phyloP scores from a whole-genome alignment of 768 basidiomycete genomes.

The Lentinula sp. region DNA sequence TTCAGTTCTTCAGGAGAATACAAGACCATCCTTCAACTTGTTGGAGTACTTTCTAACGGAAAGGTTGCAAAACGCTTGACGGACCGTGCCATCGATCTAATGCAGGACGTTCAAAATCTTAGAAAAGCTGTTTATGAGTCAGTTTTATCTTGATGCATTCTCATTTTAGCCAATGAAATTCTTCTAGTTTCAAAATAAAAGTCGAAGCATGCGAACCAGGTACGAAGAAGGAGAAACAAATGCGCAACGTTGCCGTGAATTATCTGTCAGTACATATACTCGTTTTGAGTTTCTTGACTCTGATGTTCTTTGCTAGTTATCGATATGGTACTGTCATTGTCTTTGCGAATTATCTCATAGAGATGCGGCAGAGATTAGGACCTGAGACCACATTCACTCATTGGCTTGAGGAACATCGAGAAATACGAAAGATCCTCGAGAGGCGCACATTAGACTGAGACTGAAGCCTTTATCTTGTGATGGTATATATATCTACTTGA shows the following conservation, averaged over 20 bases:
- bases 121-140: constrained; percentile 94
- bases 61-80: constrained; percentile 89
- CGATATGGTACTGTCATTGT: constrained; percentile 91
- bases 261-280: constrained; percentile 56
- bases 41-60: constrained; percentile 86
- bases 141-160: constrained; percentile 20
- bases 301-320: constrained; percentile 39
- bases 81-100: constrained; percentile 83
- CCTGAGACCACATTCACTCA: constrained; percentile 58
- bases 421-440: constrained; percentile 71
- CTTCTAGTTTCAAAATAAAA: constrained; percentile 81
- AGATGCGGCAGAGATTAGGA: constrained; percentile 35
- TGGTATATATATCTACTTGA: too few relatives aligned
- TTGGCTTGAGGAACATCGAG: constrained; percentile 80
- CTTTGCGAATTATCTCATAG: constrained; percentile 92
- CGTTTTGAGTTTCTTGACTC: background rate
- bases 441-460: constrained; percentile 61
- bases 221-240: constrained; percentile 67
- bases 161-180: background rate
- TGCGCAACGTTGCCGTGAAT: constrained; percentile 76
- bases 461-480: too few relatives aligned
- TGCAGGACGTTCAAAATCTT: constrained; percentile 96
- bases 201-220: constrained; percentile 78
- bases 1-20: constrained; percentile 70
- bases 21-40: constrained; percentile 92